Base-by-base conservation (phyloP, 2,329 filamentous ascomycete species). In the Aspergillus sp. region DNA sequence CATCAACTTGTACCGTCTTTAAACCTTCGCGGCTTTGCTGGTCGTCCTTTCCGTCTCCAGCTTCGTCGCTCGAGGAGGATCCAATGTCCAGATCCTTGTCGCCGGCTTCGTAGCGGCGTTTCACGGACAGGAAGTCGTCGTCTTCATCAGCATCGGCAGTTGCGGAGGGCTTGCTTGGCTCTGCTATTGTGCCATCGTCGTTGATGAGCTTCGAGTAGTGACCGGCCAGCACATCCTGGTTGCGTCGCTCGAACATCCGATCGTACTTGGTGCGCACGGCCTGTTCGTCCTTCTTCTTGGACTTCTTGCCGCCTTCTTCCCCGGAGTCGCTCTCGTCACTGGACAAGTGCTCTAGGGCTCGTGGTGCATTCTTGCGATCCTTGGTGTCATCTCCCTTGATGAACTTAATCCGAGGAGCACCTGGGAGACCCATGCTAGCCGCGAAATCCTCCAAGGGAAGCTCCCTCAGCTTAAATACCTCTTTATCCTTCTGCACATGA, bases 231-330 rank as follows among this genome's bases (percentile, higher is more conserved):
- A 98, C 86, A 62, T 96, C 90, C 68, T 97, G 91, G 68, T 98
- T 98, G 57, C 85, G 86, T 50, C 93, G 79, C 73, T 96, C 91
- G 68, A 97, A 96, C 93, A 98, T 97, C 57, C 88, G 85, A 67
- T 98, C 89, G 65, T 94, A 94, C 67, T 95, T 97, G 30, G 94
- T 98, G 51, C 89, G 81, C 19, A 19, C 19, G 12, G 95, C 87
- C 57, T 63, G 57, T 34, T 56, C 57, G 42, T 82, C 79, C 7
- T 77, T 74, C 70, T 86, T 83, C 64, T 79, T 81, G 50, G 73
- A 70, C 48, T 65, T 72, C 48, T 71, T 72, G 28, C 66, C 69
- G 19, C 19, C 3, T 5, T 39, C 36, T 3, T 64, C 72, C 19
- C 72, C 73, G 3, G 66, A 72, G 7, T 74, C 74, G 10, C 75